These are phyloP conservation scores for Aurinia saxatilis DNA, from an alignment of 345 rosid species.

Conservation along the genomic window DNA sequence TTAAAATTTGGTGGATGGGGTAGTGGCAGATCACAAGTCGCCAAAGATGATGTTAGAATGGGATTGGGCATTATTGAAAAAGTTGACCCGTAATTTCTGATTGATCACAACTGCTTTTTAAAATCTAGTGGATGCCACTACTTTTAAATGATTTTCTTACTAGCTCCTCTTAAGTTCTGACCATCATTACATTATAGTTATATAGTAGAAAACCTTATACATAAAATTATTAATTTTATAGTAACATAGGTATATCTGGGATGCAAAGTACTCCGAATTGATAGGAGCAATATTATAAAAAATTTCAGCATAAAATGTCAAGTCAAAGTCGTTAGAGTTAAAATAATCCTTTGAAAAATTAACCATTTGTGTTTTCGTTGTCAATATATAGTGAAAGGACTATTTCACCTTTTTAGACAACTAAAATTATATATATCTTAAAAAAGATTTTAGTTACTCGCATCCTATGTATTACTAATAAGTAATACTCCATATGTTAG, in stretches of 20 bases:
- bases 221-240: neutral
- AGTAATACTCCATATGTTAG: neutral
- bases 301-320: slow-evolving; percentile 1
- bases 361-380: too few relatives aligned
- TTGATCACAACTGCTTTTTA: slow-evolving; percentile 20
- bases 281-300: slow-evolving; percentile 20
- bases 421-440: too few relatives aligned
- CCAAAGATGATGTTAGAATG: slow-evolving; percentile 19
- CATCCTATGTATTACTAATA: neutral
- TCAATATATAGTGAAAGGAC: too few relatives aligned
- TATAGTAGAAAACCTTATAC: neutral
- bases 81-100: slow-evolving; percentile 24
- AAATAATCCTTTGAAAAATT: neutral
- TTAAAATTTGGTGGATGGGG: slow-evolving; percentile 31
- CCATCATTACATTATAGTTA: neutral
- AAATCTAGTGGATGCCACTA: slow-evolving; percentile 12
- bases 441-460: too few relatives aligned
- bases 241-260: slow-evolving; percentile 12
- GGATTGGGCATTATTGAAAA: slow-evolving; percentile 18
- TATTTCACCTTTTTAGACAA: too few relatives aligned
- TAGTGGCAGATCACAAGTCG: slow-evolving; percentile 27
- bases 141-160: slow-evolving; percentile 9
- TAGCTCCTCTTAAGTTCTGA: slow-evolving; percentile 1
- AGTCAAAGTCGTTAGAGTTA: slow-evolving; percentile 17
- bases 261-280: slow-evolving; percentile 19